A percentile compares a stretch with the other conserved stretches of the same genome.
Evolutionary conservation across 257 asterid species (phyloP).

Genomic region (Nyctanthes arbortristis): DNA sequence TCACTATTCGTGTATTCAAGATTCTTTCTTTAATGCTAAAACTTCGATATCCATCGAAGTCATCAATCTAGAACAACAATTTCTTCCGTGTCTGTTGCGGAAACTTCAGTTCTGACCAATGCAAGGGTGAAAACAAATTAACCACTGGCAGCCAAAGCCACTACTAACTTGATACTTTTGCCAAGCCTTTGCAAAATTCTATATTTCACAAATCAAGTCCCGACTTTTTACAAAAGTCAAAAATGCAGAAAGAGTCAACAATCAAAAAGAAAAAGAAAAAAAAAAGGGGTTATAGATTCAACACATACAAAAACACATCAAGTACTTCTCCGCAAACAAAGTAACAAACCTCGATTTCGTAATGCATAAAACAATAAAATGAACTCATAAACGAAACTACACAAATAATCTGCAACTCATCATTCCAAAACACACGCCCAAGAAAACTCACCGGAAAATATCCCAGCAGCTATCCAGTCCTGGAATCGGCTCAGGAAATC

Average conservation of each 20-base stretch:
- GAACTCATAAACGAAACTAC: slow-evolving; percentile 1
- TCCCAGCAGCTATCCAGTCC: slow-evolving; percentile 94
- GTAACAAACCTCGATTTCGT: background rate
- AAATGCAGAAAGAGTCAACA: background rate
- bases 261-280: background rate
- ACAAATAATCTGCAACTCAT: slow-evolving; percentile 5
- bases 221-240: slow-evolving; percentile 3
- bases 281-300: slow-evolving; percentile 6
- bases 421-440: background rate
- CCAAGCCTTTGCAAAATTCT: slow-evolving; percentile 20
- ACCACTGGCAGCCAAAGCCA: slow-evolving; percentile 13
- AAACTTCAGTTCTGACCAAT: background rate
- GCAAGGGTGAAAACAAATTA: background rate
- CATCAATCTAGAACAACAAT: slow-evolving; percentile 7
- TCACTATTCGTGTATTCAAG: slow-evolving; percentile 10
- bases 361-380: background rate
- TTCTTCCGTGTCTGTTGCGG: background rate
- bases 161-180: background rate
- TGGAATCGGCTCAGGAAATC: slow-evolving; percentile 67
- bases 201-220: slow-evolving; percentile 11
- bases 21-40: slow-evolving; percentile 1
- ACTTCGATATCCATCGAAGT: slow-evolving; percentile 21
- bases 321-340: slow-evolving; percentile 4
- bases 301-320: slow-evolving; percentile 22
- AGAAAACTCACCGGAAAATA: slow-evolving; percentile 72